phyloP scores from a whole-genome alignment of 2,329 filamentous ascomycete genomes.

The Cytospora mali region DNA sequence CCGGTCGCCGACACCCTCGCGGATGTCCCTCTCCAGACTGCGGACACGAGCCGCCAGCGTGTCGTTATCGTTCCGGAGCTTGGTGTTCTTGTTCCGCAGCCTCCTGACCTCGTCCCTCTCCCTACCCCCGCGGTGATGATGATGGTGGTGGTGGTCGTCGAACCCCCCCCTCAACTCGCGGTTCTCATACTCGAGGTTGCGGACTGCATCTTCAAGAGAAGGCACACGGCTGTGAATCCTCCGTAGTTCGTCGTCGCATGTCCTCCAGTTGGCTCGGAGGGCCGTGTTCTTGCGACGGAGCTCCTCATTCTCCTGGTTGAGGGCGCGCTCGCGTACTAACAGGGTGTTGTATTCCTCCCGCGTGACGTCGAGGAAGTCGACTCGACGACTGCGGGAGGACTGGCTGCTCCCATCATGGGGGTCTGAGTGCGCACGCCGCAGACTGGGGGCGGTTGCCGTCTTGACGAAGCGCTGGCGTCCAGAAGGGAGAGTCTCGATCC shows the following conservation, averaged over 20 bases:
- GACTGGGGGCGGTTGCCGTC: conserved; percentile 18
- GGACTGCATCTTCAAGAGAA: conserved; percentile 43
- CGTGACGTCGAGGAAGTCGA: conserved; percentile 34
- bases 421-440: conserved; percentile 28
- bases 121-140: conserved; percentile 30
- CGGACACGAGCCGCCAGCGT: conserved; percentile 38
- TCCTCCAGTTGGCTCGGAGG: conserved; percentile 42
- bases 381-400: conserved; percentile 29
- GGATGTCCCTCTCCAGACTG: conserved; percentile 39
- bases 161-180: conserved; percentile 42
- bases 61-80: conserved; percentile 43
- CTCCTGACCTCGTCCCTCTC: conserved; percentile 38
- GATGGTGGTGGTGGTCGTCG: conserved; percentile 34
- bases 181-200: conserved; percentile 43
- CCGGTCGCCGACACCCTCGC: conserved; percentile 33
- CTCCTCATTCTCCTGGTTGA: conserved; percentile 30
- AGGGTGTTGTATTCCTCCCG: conserved; percentile 32
- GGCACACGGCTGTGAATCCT: conserved; percentile 40
- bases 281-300: conserved; percentile 35
- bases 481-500: conserved; percentile 19
- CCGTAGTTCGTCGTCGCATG: conserved; percentile 41
- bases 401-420: conserved; percentile 24
- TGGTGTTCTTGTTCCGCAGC: conserved; percentile 39
- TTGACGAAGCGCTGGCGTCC: conserved; percentile 33
- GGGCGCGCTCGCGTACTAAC: conserved; percentile 30